Evolutionary conservation across 2,329 filamentous ascomycete genomes (phyloP), one percentile per base, ranked within the genome.

Genomic region (Bertia moriformis): DNA sequence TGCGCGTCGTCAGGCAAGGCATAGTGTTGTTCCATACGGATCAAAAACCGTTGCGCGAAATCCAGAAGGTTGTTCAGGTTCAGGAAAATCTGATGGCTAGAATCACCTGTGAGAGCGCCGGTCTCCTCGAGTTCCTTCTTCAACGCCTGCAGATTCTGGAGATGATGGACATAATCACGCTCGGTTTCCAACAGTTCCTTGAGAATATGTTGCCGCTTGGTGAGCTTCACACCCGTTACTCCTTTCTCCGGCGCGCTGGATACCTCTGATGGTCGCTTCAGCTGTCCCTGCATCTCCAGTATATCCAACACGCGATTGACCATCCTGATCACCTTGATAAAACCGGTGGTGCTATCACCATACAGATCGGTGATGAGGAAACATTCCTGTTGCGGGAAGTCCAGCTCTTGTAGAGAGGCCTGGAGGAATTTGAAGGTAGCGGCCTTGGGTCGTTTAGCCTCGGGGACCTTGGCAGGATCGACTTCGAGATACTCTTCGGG

Each of bases 11-110:
- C 69, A 2, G 74, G 67, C 45, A 74, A 63, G 13, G 73, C 73
- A 47, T 84, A 82, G 38, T 79, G 80, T 45, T 82, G 80, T 55
- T 85, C 80, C 45, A 85, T 78, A 38, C 78, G 73, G 49, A 85
- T 83, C 37, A 84, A 63, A 49, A 84, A 84, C 36, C 79, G 67
- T 45, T 81, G 71, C 45, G 83, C 78, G 53, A 83, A 83, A 55
- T 85, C 80, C 41, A 85, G 64, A 17, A 85, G 67, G 19, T 76
- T 72, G 52, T 84, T 83, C 40, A 84, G 60, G 50, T 85, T 85
- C 30, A 83, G 61, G 58, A 85, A 85, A 42, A 85, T 82, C 49
- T 78, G 72, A 55, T 84, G 80, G 33, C 82, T 73, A 13, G 71
- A 67, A 54, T 85, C 80, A 27, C 79, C 79, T 13, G 76, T 73